Evolutionary conservation across 805 yeast genomes (phyloP), one percentile per base, ranked within the genome.

Genomic region (Saturnispora galanensis): DNA sequence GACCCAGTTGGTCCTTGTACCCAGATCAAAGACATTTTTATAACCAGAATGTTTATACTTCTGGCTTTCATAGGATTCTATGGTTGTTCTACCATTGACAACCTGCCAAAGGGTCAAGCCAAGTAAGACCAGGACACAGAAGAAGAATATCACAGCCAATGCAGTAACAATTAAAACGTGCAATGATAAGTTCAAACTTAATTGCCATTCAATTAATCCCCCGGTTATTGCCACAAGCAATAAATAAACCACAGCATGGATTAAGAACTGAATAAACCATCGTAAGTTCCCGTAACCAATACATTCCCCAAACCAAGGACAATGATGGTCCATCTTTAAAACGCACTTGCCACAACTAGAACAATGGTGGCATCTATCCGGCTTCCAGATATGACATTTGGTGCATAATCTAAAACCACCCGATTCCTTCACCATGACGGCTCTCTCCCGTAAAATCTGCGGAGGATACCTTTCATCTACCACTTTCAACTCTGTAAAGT

Each of bases 291-390:
- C 65, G 62, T 76, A 82, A 0, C 97, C 97, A 47, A 90, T 75
- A 60, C 97, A 89, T 5, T 77, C 69, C 2, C 95, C 81, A 61
- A 88, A 87, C 97, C 97, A 90, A 0, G 97, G 97, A 51, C 81
- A 76, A 56, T 76, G 79, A 51, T 76, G 81, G 58, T 76, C 81
- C 81, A 76, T 76, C 37, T 66, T 54, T 35, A 76, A 55, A 2
- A 73, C 58, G 56, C 81, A 76, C 44, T 51, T 58, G 2, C 64
- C 62, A 45, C 78, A 72, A 12, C 70, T 51, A 1, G 77, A 69
- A 54, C 81, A 76, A 56, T 76, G 81, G 53, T 76, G 81, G 43
- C 75, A 64, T 47, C 81, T 56, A 55, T 76, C 81, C 0, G 81
- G 81, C 54, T 75, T 76, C 81, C 80, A 76, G 10, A 66, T 73